Evolutionary conservation across 208 protist genomes (phyloP), one percentile per base, ranked within the genome.

Genomic region (Naegleria fowleri): DNA sequence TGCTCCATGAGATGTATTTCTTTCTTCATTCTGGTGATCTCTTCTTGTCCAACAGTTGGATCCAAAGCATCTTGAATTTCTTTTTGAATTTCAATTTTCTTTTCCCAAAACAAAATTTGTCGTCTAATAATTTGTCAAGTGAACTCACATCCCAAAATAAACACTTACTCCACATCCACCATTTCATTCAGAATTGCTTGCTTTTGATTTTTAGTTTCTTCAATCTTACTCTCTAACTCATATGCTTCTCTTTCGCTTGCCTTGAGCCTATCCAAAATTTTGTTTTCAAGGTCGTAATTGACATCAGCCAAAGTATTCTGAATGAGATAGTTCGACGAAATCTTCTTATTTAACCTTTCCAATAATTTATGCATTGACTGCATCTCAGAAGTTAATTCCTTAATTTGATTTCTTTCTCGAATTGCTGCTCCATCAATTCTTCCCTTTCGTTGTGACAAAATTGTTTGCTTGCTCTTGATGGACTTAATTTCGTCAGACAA

Each of bases 1-100:
- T 98, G 96, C 93, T 98, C 95, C 97, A 98, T 98, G 87, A 97
- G 95, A 83, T 94, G 94, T 92, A 99, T 98, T 93, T 98, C 97
- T 85, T 96, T 96, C 92, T 97, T 98, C 97, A 99, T 98, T 92
- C 96, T 96, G 67, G 97, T 96, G 38, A 98, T 96, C 92, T 99
- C 97, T 11, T 95, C 96, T 91, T 94, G 96, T 58, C 97, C 97
- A 75, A 98, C 96, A 43, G 95, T 97, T 58, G 97, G 97, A 92
- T 98, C 97, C 29, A 99, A 91, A 0, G 97, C 97, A 94, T 97
- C 97, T 91, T 98, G 96, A 58, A 97, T 98, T 94, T 99, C 97
- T 33, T 96, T 96, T 51, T 97, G 96, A 25, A 99, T 94, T 86
- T 98, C 96, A 91, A 99, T 98, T 93, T 99, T 99, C 87, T 97